Conservation (phyloP, 495 filamentous ascomycete species). For the Letharia lupina region DNA sequence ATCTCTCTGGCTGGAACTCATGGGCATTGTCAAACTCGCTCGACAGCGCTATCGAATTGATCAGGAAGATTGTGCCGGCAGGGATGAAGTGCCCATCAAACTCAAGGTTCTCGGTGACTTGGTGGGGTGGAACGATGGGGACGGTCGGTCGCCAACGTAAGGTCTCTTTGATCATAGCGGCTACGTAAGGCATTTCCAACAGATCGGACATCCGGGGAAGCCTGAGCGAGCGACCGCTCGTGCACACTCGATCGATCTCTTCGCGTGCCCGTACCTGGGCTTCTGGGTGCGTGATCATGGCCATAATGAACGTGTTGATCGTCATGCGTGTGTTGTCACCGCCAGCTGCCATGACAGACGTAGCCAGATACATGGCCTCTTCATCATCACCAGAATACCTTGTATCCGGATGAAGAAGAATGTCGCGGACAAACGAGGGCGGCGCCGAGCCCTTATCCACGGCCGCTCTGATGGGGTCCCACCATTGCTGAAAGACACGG, state of each 20-base stretch:
- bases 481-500: conserved; percentile 33
- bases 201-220: conserved; percentile 32
- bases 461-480: conserved; percentile 28
- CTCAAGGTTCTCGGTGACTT: conserved; percentile 38
- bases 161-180: conserved; percentile 31
- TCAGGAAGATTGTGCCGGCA: conserved; percentile 36
- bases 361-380: conserved; percentile 40
- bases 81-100: conserved; percentile 45
- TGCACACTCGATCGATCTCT: conserved; percentile 34
- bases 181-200: conserved; percentile 30
- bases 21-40: conserved; percentile 29
- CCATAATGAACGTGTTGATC: conserved; percentile 36
- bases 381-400: conserved; percentile 34
- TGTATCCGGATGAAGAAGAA: conserved; percentile 31
- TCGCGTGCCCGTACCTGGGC: conserved; percentile 27
- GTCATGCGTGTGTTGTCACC: conserved; percentile 37
- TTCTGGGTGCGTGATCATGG: conserved; percentile 29
- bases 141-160: conserved; percentile 34
- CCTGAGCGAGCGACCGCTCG: conserved; percentile 26
- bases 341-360: conserved; percentile 37
- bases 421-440: conserved; percentile 31
- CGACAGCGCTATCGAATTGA: conserved; percentile 30
- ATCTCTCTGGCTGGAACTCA: conserved; percentile 37
- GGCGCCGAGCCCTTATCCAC: conserved; percentile 26
- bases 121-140: conserved; percentile 28